A percentile compares a stretch with the other conserved stretches of the same genome.
Evolutionary conservation across 1,284 basidiomycete species (phyloP).

Genomic region (Blastosporella zonata): DNA sequence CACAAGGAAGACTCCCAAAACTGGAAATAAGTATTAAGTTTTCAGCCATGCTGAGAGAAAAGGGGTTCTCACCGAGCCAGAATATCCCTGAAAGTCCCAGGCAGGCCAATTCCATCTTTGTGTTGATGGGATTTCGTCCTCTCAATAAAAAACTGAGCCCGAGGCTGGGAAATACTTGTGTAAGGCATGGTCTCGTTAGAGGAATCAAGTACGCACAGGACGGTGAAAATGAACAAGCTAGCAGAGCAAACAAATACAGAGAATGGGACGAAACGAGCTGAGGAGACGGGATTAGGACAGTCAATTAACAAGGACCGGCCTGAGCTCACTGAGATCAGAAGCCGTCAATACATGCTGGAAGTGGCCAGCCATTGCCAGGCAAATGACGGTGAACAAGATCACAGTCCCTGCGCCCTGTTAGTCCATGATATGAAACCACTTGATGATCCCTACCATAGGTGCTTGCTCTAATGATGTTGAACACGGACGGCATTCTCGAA

Average conservation of each 20-base stretch:
- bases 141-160: slow-evolving; percentile 59
- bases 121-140: slow-evolving; percentile 71
- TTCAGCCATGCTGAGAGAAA: slow-evolving; percentile 7
- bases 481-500: slow-evolving; percentile 46
- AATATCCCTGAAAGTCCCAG: slow-evolving; percentile 70
- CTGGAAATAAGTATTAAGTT: slow-evolving; percentile 34
- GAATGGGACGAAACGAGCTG: slow-evolving; percentile 82
- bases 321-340: slow-evolving; percentile 71
- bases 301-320: neutral
- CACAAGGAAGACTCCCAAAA: slow-evolving; percentile 66
- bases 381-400: slow-evolving; percentile 69
- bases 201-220: slow-evolving; percentile 51
- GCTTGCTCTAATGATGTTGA: slow-evolving; percentile 61
- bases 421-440: neutral
- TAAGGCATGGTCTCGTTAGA: neutral
- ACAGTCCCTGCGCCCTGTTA: slow-evolving; percentile 45
- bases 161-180: slow-evolving; percentile 39
- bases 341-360: slow-evolving; percentile 66
- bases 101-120: slow-evolving; percentile 70
- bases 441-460: slow-evolving; percentile 49
- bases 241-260: slow-evolving; percentile 73
- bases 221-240: slow-evolving; percentile 62
- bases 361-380: slow-evolving; percentile 71
- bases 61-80: slow-evolving; percentile 62
- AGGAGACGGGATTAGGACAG: slow-evolving; percentile 8